These are phyloP conservation scores for Leucocoprinus leucothites DNA, from an alignment of 768 basidiomycete species.

Conservation along the genomic window DNA sequence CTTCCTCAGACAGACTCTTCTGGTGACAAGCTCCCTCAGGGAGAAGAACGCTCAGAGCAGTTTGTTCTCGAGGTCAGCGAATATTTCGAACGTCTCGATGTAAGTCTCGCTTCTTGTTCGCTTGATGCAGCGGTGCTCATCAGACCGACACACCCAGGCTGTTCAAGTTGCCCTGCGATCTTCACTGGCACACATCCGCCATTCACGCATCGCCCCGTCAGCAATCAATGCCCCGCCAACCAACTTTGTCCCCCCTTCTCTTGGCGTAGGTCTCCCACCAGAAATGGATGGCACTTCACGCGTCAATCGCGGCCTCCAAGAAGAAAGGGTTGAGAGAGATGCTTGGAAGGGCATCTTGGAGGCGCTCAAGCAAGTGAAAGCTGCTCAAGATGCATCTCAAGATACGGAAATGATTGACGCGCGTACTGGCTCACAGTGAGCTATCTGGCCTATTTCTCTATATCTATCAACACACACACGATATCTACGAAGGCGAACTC, in stretches of 20 bases:
- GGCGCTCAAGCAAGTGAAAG: constrained; percentile 63
- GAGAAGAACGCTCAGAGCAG: constrained; percentile 81
- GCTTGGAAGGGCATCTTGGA: constrained; percentile 76
- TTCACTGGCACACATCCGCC: constrained; percentile 76
- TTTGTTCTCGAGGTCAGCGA: constrained; percentile 84
- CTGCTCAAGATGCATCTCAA: constrained; percentile 26
- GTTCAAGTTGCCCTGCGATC: constrained; percentile 77
- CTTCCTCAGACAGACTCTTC: constrained; percentile 79
- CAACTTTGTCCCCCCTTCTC: constrained; percentile 72
- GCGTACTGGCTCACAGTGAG: neutral
- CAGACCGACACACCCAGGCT: constrained; percentile 35
- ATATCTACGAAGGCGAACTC: neutral
- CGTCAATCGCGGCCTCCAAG: constrained; percentile 66
- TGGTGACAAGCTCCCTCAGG: constrained; percentile 68
- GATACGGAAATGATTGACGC: constrained; percentile 13
- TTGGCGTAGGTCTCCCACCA: constrained; percentile 71
- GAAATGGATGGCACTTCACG: constrained; percentile 27
- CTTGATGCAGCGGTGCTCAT: constrained; percentile 6
- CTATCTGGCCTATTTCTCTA: neutral
- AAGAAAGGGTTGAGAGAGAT: constrained; percentile 71
- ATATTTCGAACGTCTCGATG: constrained; percentile 81
- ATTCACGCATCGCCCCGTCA: constrained; percentile 82
- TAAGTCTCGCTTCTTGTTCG: constrained; percentile 26
- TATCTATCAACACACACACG: neutral
- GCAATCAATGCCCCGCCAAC: constrained; percentile 78